Base-by-base conservation (phyloP, 2,329 filamentous ascomycete genomes). In the Ilyonectria sp. region DNA sequence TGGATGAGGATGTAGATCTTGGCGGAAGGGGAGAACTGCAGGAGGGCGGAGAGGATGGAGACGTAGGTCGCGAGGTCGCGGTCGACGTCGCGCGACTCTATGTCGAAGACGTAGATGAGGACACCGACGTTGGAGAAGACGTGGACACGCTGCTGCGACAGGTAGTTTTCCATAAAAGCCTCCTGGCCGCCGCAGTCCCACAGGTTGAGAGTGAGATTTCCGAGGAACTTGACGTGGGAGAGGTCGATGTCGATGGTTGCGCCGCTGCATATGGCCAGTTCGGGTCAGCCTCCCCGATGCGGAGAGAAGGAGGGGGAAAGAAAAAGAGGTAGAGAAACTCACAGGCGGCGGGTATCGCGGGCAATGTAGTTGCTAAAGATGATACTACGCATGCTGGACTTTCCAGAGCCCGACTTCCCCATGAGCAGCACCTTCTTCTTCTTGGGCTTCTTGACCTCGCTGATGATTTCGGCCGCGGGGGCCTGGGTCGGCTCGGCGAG, bases 131-230 rank as follows among this genome's bases (percentile, higher is more conserved):
- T 95, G 77, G 92, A 94, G 84, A 99, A 99, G 81, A 99, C 95
- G 82, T 98, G 96, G 63, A 94, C 92, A 67, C 96, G 93, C 83
- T 98, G 96, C 77, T 97, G 94, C 17, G 93, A 95, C 69, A 99
- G 92, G 84, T 98, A 99, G 81, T 97, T 98, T 79, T 98, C 96
- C 87, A 97, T 97, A 79, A 99, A 99, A 43, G 95, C 95, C 82
- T 98, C 96, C 85, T 99, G 96, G 66, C 95, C 96, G 84, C 96
- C 96, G 80, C 96, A 99, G 83, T 99, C 96, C 96, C 96, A 99
- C 19, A 99, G 89, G 82, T 99, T 98, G 75, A 99, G 88, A 60
- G 96, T 98, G 60, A 99, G 86, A 81, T 98, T 98, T 60, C 96
- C 96, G 84, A 99, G 93, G 84, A 99, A 99, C 82, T 97, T 97